These are phyloP conservation scores for Camellia japonica DNA, from an alignment of 148 eudicot genomes.

Conservation along the genomic window DNA sequence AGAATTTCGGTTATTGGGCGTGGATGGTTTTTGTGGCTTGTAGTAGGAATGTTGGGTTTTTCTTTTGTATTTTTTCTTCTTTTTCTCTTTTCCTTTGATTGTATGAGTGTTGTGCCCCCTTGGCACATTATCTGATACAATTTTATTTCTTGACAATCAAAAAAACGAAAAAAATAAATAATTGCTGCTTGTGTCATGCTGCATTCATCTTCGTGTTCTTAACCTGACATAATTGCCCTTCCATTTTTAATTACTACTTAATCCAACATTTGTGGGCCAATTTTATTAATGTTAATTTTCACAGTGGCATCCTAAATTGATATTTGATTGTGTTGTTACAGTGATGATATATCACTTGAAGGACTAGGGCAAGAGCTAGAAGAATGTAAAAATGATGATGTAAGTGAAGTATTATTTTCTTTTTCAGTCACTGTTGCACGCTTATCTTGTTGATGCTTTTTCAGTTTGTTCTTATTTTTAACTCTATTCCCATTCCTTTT, in stretches of 20 bases:
- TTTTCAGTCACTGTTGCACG: background rate
- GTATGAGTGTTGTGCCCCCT: no score
- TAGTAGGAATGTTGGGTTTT: no score
- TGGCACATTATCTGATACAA: no score
- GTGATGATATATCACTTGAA: slow-evolving; percentile 89
- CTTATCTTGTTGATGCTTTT: background rate
- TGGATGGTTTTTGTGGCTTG: no score
- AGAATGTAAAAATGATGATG: slow-evolving; percentile 86
- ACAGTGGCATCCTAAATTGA: slow-evolving; percentile 12
- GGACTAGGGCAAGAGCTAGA: slow-evolving; percentile 93
- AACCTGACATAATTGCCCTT: background rate
- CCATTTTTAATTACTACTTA: slow-evolving; percentile 9
- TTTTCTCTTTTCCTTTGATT: no score
- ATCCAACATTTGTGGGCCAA: background rate
- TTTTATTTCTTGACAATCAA: no score
- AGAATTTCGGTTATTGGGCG: no score
- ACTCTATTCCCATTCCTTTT: background rate
- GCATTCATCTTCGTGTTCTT: background rate
- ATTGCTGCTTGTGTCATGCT: background rate
- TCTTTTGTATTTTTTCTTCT: no score
- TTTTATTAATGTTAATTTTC: background rate
- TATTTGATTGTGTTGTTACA: slow-evolving; percentile 23
- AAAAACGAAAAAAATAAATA: background rate
- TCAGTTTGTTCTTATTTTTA: background rate
- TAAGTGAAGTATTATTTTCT: slow-evolving; percentile 30